Percentiles rank a stretch among this genome's conserved stretches.
phyloP scores from a whole-genome alignment of 2,329 filamentous ascomycete species.

The Botrytis paeoniae region DNA sequence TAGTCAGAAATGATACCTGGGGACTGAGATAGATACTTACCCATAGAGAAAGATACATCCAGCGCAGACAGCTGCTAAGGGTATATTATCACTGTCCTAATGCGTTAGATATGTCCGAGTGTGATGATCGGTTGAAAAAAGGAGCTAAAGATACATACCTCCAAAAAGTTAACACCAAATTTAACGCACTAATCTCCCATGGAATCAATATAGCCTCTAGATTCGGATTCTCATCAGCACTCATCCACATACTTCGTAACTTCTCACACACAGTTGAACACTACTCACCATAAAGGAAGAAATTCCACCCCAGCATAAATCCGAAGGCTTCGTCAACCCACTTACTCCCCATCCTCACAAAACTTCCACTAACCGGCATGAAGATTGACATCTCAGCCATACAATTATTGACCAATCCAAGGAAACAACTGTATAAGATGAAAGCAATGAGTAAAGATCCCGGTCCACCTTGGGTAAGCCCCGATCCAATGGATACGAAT shows the following conservation, averaged over 20 bases:
- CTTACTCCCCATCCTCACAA: conserved; percentile 52
- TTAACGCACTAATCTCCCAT: conserved; percentile 43
- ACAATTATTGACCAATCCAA: conserved; percentile 32
- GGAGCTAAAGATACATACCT: conserved; percentile 16
- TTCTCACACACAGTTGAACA: too few species aligned
- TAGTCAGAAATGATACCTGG: conserved; percentile 14
- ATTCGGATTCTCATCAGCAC: background rate
- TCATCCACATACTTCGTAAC: background rate
- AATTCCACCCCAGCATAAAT: conserved; percentile 55
- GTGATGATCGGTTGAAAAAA: background rate
- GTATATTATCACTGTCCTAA: conserved; percentile 36
- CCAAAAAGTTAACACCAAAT: conserved; percentile 47
- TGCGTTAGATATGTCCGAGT: background rate
- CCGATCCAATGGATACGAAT: conserved; percentile 46
- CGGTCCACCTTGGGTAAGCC: conserved; percentile 41
- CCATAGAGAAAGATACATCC: conserved; percentile 44
- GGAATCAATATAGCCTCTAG: conserved; percentile 30
- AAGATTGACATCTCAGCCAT: conserved; percentile 55
- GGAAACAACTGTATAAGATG: conserved; percentile 43
- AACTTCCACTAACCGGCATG: conserved; percentile 50
- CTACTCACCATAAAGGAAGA: conserved; percentile 55
- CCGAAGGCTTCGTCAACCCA: conserved; percentile 54
- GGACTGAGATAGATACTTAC: conserved; percentile 41
- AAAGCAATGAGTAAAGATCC: conserved; percentile 47
- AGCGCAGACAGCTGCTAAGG: conserved; percentile 40